Evolutionary conservation across 2,329 filamentous ascomycete species (phyloP), one percentile per base, ranked within the genome.

Genomic region (Fulvia fulva): DNA sequence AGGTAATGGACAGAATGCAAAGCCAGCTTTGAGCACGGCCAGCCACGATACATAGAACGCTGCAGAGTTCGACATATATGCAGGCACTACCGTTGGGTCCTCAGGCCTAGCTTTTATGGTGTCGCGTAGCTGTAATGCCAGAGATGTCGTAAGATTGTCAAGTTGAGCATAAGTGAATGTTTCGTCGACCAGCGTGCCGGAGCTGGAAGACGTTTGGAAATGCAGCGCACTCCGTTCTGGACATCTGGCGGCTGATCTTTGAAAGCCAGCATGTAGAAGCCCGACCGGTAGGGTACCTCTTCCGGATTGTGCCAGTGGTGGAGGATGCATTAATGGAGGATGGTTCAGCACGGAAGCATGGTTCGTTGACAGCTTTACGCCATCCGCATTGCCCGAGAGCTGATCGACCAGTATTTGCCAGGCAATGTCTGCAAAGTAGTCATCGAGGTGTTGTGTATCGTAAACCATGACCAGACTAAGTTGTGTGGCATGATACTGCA

Each of bases 41-140:
- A 62, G 46, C 54, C 55, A 62, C 12, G 57, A 60, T 23, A 62
- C 47, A 23, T 62, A 62, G 44, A 63, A 54, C n/a, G 55, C 60
- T 7, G 55, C 19, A 16, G 47, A 59, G 11, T 51, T 52, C 19
- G 57, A 46, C 60, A 62, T 62, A 28, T 54, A 61, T n/a, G 59
- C 59, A 1, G 59, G 59, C 19, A 61, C 53, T 19, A 61, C 51
- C 14, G 50, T 23, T 16, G 50, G 43, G 19, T 23, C 28, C 19
- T 53, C 41, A 12, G n/a, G 7, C 14, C 26, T 26, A 16, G 37
- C 7, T 21, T 23, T 37, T n/a, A 58, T 37, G 23, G 34, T 34
- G 7, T 45, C 37, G 19, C 51, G 46, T 12, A 61, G 23, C 30
- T 41, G 45, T 21, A 55, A 23, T 5, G 59, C 59, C 7, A 61